Conservation (phyloP, 352 stramenopile genomes). For the Phytophthora quininea region DNA sequence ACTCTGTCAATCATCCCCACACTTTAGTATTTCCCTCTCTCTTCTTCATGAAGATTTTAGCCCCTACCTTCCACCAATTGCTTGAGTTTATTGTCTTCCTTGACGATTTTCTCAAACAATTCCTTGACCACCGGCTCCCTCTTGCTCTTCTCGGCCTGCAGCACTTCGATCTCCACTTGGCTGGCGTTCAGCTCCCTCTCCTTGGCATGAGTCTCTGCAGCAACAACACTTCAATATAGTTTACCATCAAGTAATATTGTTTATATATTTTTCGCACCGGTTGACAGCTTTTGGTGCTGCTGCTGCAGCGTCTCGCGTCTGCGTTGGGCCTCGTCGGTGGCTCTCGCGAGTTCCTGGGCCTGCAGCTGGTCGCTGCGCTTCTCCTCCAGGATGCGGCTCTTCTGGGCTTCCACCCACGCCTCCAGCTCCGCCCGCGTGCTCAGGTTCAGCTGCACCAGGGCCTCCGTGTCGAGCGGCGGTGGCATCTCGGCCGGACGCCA, state of each 20-base stretch:
- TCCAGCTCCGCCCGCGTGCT: slow-evolving; percentile 52
- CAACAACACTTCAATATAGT: not conserved
- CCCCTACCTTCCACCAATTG: slow-evolving; percentile 38
- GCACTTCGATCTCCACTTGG: slow-evolving; percentile 73
- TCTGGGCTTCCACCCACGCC: slow-evolving; percentile 52
- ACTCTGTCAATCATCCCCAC: slow-evolving; percentile 23
- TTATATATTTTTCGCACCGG: slow-evolving; percentile 23
- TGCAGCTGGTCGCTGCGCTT: slow-evolving; percentile 53
- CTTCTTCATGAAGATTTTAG: too few relatives aligned
- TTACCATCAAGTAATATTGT: not conserved
- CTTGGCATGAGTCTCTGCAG: slow-evolving; percentile 46
- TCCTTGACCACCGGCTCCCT: slow-evolving; percentile 70
- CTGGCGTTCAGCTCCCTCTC: slow-evolving; percentile 58
- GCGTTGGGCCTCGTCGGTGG: slow-evolving; percentile 46
- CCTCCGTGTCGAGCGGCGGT: slow-evolving; percentile 44
- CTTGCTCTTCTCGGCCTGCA: slow-evolving; percentile 63
- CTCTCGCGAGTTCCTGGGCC: slow-evolving; percentile 44
- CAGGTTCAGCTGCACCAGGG: slow-evolving; percentile 50
- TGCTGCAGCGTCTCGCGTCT: slow-evolving; percentile 52
- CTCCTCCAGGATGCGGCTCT: slow-evolving; percentile 42
- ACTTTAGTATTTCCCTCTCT: not conserved
- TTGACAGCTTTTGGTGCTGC: slow-evolving; percentile 43
- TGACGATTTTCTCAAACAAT: slow-evolving; percentile 59
- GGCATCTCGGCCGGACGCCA: slow-evolving; percentile 24
- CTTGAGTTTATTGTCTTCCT: slow-evolving; percentile 65